Evolutionary conservation across 257 asterid species (phyloP), one percentile per base, ranked within the genome.

Genomic region (Sherardia arvensis): DNA sequence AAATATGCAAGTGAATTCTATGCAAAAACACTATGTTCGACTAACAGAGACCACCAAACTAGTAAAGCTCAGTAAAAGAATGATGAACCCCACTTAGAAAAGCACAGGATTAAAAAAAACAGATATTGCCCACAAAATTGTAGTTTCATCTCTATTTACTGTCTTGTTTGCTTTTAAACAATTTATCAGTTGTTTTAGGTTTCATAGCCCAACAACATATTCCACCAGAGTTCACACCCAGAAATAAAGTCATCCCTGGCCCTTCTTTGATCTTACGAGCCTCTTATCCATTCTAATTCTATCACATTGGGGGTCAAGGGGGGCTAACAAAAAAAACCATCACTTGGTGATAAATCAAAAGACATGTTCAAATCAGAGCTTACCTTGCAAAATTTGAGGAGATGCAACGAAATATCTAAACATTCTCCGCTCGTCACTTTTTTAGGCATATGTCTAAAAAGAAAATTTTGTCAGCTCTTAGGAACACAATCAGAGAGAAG

Each of bases 381-480:
- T 80, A 88, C 96, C 90, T 65, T 72, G 80, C 79, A 86, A 65
- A 88, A 76, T 68, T 78, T 80, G 62, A 91, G 78, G 74, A 91
- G 71, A 79, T 79, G 71, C 7, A 80, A 68, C 78, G 85, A 73
- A 59, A 88, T 48, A 69, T 75, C 59, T 72, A 62, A 71, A 67
- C 73, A 74, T 65, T 84, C 94, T 69, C 81, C 94, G 60, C 78
- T 78, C 49, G 85, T 78, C 69, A 83, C 73, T 62, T 73, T 76
- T 59, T 80, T 77, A 38, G 77, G 72, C 62, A 62, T 53, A 59
- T 75, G 73, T 81, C 99, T 93, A 61, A 72, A 33, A 71, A 56
- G 73, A 67, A 69, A 59, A 18, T 21, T 25, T 34, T 10, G 22
- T 18, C 12, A 75, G 53, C 38, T 30, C 53, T 5, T 58, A 26